phyloP scores from a whole-genome alignment of 495 filamentous ascomycete species.

The Penicillium silybi region DNA sequence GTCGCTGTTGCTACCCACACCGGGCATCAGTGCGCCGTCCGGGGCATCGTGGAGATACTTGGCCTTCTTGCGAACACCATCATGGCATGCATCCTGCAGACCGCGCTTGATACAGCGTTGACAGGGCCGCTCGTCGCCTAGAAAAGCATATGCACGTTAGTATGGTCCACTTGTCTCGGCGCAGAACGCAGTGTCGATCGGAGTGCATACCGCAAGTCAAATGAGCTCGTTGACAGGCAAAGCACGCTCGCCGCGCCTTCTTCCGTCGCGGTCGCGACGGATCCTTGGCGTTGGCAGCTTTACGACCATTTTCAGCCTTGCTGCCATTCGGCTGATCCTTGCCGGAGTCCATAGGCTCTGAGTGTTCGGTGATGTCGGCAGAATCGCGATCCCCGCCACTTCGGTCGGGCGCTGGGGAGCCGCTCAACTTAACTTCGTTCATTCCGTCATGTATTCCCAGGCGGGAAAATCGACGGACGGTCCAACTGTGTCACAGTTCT shows the following conservation, averaged over 20 bases:
- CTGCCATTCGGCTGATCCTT: slow-evolving; percentile 58
- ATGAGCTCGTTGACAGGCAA: slow-evolving; percentile 95
- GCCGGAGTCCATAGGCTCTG: slow-evolving; percentile 29
- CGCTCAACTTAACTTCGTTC: slow-evolving; percentile 49
- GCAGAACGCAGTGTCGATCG: not conserved
- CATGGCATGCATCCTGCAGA: slow-evolving; percentile 84
- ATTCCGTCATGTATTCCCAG: slow-evolving; percentile 41
- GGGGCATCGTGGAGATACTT: slow-evolving; percentile 98
- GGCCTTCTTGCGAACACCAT: slow-evolving; percentile 96
- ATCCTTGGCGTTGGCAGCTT: slow-evolving; percentile 70
- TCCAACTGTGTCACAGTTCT: not conserved
- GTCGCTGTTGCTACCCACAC: slow-evolving; percentile 38
- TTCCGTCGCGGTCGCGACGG: slow-evolving; percentile 84
- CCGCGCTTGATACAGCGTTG: slow-evolving; percentile 90
- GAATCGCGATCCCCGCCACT: slow-evolving; percentile 47
- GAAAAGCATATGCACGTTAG: slow-evolving; percentile 14
- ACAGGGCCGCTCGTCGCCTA: slow-evolving; percentile 86
- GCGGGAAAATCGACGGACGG: not conserved
- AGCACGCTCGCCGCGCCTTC: slow-evolving; percentile 93
- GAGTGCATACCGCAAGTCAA: slow-evolving; percentile 85
- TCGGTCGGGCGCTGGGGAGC: slow-evolving; percentile 39
- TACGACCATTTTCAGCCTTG: slow-evolving; percentile 51
- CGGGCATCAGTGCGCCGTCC: slow-evolving; percentile 66
- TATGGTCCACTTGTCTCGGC: not conserved
- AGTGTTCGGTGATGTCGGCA: slow-evolving; percentile 47